These are phyloP conservation scores for Trebouxiophyceae sp. DNA, from an alignment of 163 green algal species.

Conservation along the genomic window DNA sequence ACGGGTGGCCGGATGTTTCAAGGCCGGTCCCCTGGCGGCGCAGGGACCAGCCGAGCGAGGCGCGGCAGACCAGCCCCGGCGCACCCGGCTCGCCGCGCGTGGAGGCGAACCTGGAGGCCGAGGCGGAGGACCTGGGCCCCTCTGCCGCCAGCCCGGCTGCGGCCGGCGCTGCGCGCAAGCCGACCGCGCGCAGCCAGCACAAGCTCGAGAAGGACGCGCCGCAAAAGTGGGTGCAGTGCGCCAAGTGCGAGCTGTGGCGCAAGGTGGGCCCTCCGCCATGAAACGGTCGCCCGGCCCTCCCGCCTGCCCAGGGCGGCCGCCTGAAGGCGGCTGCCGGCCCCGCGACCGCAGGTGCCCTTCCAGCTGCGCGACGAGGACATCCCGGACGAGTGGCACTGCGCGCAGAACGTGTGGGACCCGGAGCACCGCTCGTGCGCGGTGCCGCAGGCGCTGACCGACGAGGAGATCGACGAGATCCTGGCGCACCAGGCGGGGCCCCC, in stretches of 20 bases:
- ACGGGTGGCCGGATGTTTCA: no score
- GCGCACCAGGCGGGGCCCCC: constrained; percentile 32
- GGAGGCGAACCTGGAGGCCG: no score
- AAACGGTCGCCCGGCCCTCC: no score
- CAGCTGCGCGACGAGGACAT: constrained; percentile 59
- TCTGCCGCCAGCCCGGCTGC: no score
- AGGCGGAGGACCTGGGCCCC: no score
- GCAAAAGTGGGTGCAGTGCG: constrained; percentile 85
- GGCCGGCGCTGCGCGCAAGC: neutral
- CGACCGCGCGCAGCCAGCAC: neutral
- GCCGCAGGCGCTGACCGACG: constrained; percentile 56
- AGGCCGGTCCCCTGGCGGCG: no score
- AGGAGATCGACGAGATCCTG: constrained; percentile 74
- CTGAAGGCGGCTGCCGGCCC: no score
- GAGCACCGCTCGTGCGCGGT: constrained; percentile 43
- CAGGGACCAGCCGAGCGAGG: no score
- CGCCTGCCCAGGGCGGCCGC: no score
- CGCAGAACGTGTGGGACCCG: constrained; percentile 64
- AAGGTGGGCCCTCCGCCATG: constrained; percentile 50
- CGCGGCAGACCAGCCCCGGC: no score
- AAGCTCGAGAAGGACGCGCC: constrained; percentile 25
- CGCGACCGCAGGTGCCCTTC: constrained; percentile 63
- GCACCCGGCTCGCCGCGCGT: no score
- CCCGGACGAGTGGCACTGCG: constrained; percentile 66
- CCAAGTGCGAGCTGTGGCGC: constrained; percentile 70